These are phyloP conservation scores for Rhododendron molle DNA, from an alignment of 148 eudicot species.

Conservation along the genomic window DNA sequence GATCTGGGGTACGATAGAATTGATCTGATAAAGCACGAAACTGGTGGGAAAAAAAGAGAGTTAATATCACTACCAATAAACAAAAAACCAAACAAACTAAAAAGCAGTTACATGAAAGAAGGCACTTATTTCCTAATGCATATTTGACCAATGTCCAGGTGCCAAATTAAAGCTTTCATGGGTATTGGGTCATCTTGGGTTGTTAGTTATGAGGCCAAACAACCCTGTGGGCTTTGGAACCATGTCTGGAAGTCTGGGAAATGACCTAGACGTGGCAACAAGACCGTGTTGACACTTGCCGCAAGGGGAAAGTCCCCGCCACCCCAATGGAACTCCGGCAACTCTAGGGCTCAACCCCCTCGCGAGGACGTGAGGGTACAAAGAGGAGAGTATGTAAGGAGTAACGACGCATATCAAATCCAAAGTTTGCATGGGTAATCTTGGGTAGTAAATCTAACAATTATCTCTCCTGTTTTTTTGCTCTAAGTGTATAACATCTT, in stretches of 20 bases:
- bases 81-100: not conserved
- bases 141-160: not conserved
- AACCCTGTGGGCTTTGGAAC: not conserved
- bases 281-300: not conserved
- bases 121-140: not conserved
- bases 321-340: not conserved
- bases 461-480: not conserved
- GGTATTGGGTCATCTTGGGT: not conserved
- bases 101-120: not conserved
- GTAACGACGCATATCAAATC: not conserved
- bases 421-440: not conserved
- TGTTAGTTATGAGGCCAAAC: not conserved
- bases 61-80: not conserved
- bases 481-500: not conserved
- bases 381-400: not conserved
- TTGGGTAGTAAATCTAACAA: not conserved
- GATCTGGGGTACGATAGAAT: constrained; percentile 76
- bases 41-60: constrained; percentile 30
- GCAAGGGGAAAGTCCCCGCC: not conserved
- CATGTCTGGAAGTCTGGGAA: not conserved
- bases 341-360: not conserved
- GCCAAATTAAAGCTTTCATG: not conserved
- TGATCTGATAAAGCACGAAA: constrained; percentile 94
- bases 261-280: not conserved
- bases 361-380: not conserved